These are phyloP conservation scores for Apiospora saccharicola DNA, from an alignment of 2,329 filamentous ascomycete genomes.

Conservation along the genomic window DNA sequence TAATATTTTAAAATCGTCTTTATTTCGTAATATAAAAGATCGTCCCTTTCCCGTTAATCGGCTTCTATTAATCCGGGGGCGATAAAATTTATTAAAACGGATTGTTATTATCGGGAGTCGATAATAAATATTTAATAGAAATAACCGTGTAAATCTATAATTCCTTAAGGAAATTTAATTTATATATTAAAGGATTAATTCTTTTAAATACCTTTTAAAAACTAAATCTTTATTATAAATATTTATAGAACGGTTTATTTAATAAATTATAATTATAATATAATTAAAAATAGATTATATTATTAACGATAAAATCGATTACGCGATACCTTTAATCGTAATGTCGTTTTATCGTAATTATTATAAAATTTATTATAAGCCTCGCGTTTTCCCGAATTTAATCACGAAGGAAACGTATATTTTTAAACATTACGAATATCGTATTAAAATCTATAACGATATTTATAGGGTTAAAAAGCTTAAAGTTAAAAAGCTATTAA, in stretches of 20 bases:
- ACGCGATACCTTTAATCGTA: no score
- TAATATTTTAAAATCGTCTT: no score
- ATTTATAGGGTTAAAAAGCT: no score
- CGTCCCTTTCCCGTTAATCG: not conserved
- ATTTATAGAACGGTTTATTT: not conserved
- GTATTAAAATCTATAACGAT: no score
- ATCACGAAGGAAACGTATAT: no score
- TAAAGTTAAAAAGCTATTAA: no score
- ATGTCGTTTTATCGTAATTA: not conserved
- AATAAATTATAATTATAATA: not conserved
- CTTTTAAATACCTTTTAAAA: not conserved
- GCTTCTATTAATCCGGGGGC: no score
- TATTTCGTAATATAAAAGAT: no score
- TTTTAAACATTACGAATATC: no score
- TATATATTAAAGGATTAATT: not conserved
- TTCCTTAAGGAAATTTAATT: not conserved
- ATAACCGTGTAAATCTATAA: not conserved
- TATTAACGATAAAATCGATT: no score
- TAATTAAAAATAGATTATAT: no score
- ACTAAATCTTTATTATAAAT: not conserved
- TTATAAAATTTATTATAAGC: not conserved
- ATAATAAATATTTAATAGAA: not conserved
- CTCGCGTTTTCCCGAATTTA: no score
- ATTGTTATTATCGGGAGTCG: not conserved
- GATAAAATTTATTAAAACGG: not conserved